Conservation (phyloP, 106 monocot genomes). For the Dendrobium catenatum region DNA sequence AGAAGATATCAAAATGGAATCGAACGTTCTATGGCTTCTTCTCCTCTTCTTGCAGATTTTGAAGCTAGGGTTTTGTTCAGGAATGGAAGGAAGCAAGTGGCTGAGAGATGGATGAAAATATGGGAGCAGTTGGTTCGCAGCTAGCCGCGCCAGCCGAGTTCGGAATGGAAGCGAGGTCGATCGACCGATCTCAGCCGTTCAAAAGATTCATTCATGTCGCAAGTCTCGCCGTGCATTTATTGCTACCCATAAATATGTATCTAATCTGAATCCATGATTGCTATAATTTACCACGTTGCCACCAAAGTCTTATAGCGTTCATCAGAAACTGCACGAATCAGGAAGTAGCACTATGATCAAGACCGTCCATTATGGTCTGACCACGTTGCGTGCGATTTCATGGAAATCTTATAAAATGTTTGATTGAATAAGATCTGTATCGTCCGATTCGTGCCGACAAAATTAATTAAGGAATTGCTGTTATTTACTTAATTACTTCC, state of each 20-base stretch:
- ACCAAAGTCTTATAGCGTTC: too few relatives aligned
- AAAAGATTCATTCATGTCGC: not conserved
- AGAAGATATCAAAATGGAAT: not conserved
- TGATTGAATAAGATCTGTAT: too few relatives aligned
- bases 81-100: not conserved
- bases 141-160: not conserved
- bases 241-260: not conserved
- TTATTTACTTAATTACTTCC: too few relatives aligned
- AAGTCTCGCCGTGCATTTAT: not conserved
- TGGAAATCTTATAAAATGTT: too few relatives aligned
- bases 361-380: too few relatives aligned
- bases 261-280: too few relatives aligned
- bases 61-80: slow-evolving; percentile 7
- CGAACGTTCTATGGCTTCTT: not conserved
- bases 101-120: not conserved
- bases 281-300: too few relatives aligned
- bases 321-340: too few relatives aligned
- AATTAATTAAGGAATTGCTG: too few relatives aligned
- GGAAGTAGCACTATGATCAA: too few relatives aligned
- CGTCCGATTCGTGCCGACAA: too few relatives aligned
- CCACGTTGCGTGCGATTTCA: too few relatives aligned
- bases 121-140: not conserved
- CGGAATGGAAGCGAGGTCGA: not conserved
- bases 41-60: not conserved
- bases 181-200: not conserved